Evolutionary conservation across 2,329 filamentous ascomycete species (phyloP).

Genomic region (Lachnellula arida): DNA sequence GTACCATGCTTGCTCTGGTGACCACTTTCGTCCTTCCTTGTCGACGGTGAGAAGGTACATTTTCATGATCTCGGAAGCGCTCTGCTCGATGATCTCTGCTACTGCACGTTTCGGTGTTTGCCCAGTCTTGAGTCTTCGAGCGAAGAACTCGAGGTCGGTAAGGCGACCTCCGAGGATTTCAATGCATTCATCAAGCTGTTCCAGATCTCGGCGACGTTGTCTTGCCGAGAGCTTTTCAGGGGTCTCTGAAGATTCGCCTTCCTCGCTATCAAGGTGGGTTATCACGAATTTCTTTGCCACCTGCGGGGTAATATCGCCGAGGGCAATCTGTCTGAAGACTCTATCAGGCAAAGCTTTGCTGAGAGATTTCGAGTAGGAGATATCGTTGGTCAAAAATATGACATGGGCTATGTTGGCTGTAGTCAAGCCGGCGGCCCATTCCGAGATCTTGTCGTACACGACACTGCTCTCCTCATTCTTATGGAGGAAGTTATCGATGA

Average conservation of each 20-base stretch:
- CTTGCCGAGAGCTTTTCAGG: conserved; percentile 27
- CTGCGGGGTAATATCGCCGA: conserved; percentile 81
- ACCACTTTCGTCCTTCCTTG: conserved; percentile 59
- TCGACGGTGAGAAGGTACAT: conserved; percentile 72
- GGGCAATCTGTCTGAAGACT: conserved; percentile 78
- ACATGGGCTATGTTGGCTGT: conserved; percentile 89
- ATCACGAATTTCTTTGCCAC: conserved; percentile 90
- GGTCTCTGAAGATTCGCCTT: conserved; percentile 31
- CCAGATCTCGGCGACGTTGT: conserved; percentile 45
- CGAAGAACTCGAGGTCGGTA: conserved; percentile 92
- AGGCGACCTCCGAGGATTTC: conserved; percentile 79
- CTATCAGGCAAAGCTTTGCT: conserved; percentile 85
- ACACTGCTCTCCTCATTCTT: conserved; percentile 62
- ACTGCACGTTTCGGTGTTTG: conserved; percentile 79
- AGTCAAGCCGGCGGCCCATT: conserved; percentile 85
- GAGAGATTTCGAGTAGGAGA: conserved; percentile 81
- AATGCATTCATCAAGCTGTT: conserved; percentile 77
- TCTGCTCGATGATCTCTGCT: conserved; percentile 82
- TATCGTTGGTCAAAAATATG: conserved; percentile 86
- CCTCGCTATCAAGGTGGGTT: conserved; percentile 59
- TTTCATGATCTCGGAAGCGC: conserved; percentile 84
- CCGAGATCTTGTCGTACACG: conserved; percentile 74
- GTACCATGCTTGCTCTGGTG: conserved; percentile 82
- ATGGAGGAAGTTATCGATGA: conserved; percentile 89
- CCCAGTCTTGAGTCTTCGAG: conserved; percentile 82